These are phyloP conservation scores for Parastagonospora avenae DNA, from an alignment of 2,329 filamentous ascomycete species.

Conservation along the genomic window DNA sequence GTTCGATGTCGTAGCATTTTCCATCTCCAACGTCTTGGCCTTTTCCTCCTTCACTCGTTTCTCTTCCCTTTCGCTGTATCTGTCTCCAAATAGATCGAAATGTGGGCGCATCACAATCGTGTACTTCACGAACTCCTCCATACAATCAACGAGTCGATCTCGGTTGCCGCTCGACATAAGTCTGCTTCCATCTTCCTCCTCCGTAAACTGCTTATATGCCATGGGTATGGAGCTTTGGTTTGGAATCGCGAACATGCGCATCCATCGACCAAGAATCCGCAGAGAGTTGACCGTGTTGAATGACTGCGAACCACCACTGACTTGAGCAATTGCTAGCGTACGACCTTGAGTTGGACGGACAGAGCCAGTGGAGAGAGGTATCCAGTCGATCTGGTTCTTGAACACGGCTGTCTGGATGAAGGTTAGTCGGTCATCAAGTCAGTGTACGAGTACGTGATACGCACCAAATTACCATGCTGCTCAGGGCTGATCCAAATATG, in stretches of 20 bases:
- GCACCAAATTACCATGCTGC: slow-evolving; percentile 67
- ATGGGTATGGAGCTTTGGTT: slow-evolving; percentile 69
- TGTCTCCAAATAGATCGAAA: slow-evolving; percentile 65
- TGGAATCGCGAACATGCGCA: slow-evolving; percentile 71
- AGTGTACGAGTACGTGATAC: slow-evolving; percentile 10
- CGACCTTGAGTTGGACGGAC: slow-evolving; percentile 70
- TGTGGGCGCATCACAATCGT: slow-evolving; percentile 68
- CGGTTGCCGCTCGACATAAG: slow-evolving; percentile 63
- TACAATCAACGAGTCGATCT: slow-evolving; percentile 67
- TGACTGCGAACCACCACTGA: slow-evolving; percentile 67
- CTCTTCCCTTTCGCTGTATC: slow-evolving; percentile 65
- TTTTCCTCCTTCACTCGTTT: slow-evolving; percentile 31
- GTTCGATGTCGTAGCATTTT: no score
- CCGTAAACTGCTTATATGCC: slow-evolving; percentile 67
- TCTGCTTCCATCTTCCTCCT: slow-evolving; percentile 52
- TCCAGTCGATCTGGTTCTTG: slow-evolving; percentile 75
- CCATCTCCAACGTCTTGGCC: not conserved
- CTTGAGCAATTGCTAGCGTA: slow-evolving; percentile 66
- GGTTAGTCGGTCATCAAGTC: not conserved
- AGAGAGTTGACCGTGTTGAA: slow-evolving; percentile 72
- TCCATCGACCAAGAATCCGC: slow-evolving; percentile 70
- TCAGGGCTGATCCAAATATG: slow-evolving; percentile 70
- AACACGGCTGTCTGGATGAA: slow-evolving; percentile 63
- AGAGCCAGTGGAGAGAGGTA: slow-evolving; percentile 65
- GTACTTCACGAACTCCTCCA: slow-evolving; percentile 74